A percentile compares a stretch with the other conserved stretches of the same genome.
Conservation (phyloP, 345 rosid genomes). For the Euphorbia lathyris region DNA sequence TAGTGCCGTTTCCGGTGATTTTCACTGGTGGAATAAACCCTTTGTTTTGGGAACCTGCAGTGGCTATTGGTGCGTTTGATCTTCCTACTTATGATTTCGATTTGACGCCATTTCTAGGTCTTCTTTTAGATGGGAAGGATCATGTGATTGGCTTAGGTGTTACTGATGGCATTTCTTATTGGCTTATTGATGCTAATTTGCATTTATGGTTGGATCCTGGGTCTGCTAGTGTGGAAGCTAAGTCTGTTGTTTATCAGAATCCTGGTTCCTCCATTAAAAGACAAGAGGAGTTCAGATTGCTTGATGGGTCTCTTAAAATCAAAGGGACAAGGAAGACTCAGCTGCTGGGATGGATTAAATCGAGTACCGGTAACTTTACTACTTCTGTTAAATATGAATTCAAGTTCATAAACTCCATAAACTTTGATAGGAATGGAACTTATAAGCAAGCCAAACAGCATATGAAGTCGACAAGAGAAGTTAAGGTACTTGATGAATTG, state of each 20-base stretch:
- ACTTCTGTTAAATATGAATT: slow-evolving; percentile 39
- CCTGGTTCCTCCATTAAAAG: slow-evolving; percentile 33
- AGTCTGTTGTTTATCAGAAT: slow-evolving; percentile 23
- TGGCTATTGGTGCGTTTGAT: slow-evolving; percentile 69
- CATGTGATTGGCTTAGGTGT: slow-evolving; percentile 63
- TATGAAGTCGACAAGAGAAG: slow-evolving; percentile 35
- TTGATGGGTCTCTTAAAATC: slow-evolving; percentile 66
- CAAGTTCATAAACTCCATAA: slow-evolving; percentile 40
- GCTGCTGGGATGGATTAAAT: slow-evolving; percentile 66
- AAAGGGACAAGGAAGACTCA: slow-evolving; percentile 44
- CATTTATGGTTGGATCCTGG: slow-evolving; percentile 66
- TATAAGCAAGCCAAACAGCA: slow-evolving; percentile 47
- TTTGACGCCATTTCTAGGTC: slow-evolving; percentile 65
- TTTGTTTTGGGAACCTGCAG: slow-evolving; percentile 77
- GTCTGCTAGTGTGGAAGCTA: slow-evolving; percentile 38
- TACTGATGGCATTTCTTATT: slow-evolving; percentile 53
- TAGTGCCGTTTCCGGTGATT: slow-evolving; percentile 70
- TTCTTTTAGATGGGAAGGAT: slow-evolving; percentile 51
- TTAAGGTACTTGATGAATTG: slow-evolving; percentile 35
- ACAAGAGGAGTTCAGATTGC: slow-evolving; percentile 35
- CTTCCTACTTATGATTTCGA: slow-evolving; percentile 77
- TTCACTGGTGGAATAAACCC: slow-evolving; percentile 90
- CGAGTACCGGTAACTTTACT: slow-evolving; percentile 62
- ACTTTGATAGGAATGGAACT: slow-evolving; percentile 46
- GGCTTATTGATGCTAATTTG: slow-evolving; percentile 85